Conservation (phyloP, 345 rosid species). For the Alliaria petiolata region DNA sequence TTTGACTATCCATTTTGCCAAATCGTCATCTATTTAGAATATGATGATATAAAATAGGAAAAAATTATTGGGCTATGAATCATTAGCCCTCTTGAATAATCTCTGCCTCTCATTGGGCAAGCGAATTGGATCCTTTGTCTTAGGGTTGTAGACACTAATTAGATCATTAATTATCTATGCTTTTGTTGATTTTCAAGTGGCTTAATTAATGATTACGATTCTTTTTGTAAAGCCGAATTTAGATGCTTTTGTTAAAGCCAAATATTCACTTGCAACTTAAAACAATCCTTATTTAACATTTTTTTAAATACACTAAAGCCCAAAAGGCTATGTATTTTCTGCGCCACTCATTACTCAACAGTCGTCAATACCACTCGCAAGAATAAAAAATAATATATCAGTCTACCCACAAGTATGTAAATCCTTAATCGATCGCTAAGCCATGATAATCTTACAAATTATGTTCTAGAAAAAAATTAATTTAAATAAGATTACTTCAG, state of each 20-base stretch:
- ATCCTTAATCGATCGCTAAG: background rate
- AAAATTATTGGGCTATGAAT: background rate
- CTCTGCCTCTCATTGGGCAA: slow-evolving; percentile 30
- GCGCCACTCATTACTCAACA: slow-evolving; percentile 29
- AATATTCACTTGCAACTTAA: slow-evolving; percentile 31
- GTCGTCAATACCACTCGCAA: slow-evolving; percentile 8
- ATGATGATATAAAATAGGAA: background rate
- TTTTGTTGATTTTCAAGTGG: slow-evolving; percentile 28
- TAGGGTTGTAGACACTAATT: slow-evolving; percentile 34
- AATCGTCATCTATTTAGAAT: background rate
- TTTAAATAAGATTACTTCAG: background rate
- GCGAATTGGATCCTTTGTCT: slow-evolving; percentile 35
- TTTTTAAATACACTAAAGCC: slow-evolving; percentile 1
- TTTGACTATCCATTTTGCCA: background rate
- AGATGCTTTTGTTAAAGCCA: slow-evolving; percentile 34
- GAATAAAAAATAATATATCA: background rate
- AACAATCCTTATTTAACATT: slow-evolving; percentile 12
- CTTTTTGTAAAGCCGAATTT: slow-evolving; percentile 27
- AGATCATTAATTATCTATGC: slow-evolving; percentile 11
- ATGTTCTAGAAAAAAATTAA: background rate
- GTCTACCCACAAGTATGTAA: background rate
- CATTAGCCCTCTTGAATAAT: slow-evolving; percentile 12
- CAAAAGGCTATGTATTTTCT: slow-evolving; percentile 26
- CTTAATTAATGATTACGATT: slow-evolving; percentile 32
- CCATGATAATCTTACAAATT: background rate